A percentile compares a stretch with the other conserved stretches of the same genome.
phyloP scores from a whole-genome alignment of 257 asterid species.

The Mentha longifolia region DNA sequence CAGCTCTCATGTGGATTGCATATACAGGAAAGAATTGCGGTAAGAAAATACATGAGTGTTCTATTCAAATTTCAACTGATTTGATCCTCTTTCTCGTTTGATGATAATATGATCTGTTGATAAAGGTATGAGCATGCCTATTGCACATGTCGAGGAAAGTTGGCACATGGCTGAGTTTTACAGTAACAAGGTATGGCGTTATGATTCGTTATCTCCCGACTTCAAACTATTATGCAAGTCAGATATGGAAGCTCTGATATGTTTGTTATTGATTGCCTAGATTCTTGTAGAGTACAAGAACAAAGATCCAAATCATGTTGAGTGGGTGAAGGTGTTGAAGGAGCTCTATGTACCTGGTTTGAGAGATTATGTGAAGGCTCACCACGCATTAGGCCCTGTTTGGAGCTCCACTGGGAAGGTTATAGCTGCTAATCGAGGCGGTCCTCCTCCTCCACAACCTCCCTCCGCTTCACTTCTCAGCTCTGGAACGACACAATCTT shows the following conservation, averaged over 20 bases:
- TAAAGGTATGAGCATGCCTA: conserved; percentile 91
- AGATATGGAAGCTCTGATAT: conserved; percentile 21
- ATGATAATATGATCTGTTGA: conserved; percentile 23
- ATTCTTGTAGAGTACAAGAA: conserved; percentile 79
- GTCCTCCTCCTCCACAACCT: conserved; percentile 54
- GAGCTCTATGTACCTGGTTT: conserved; percentile 83
- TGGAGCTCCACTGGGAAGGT: conserved; percentile 78
- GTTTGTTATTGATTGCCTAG: conserved; percentile 39
- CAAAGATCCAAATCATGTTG: conserved; percentile 81
- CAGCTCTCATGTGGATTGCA: conserved; percentile 86
- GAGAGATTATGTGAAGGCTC: conserved; percentile 83
- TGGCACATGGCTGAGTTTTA: conserved; percentile 96
- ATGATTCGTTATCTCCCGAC: background rate
- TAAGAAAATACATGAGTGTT: conserved; percentile 31
- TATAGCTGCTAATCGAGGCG: conserved; percentile 43
- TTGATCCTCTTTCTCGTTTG: conserved; percentile 15
- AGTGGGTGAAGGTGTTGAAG: conserved; percentile 91
- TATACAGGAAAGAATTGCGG: conserved; percentile 85
- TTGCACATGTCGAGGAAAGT: conserved; percentile 87
- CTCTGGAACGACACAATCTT: conserved; percentile 53
- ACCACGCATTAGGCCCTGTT: conserved; percentile 82
- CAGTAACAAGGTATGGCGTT: conserved; percentile 66
- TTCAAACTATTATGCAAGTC: background rate
- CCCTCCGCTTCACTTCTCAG: conserved; percentile 67
- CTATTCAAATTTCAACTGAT: conserved; percentile 8